Base-by-base conservation (phyloP, 163 green algal genomes). In the Scenedesmus sp. region DNA sequence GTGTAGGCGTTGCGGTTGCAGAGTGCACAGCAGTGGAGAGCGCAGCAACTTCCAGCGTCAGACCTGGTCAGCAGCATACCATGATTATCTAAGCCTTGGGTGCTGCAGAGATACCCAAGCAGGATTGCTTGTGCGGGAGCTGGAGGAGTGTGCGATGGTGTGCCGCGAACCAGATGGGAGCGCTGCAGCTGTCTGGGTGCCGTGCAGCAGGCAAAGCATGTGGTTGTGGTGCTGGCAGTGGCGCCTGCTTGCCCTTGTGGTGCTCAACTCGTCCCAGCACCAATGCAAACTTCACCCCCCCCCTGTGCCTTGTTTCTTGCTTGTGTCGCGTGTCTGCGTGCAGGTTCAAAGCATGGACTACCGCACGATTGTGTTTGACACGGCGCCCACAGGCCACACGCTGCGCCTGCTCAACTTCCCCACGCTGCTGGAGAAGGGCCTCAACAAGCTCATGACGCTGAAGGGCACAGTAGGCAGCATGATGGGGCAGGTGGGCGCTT, bases 41-140 rank as follows among this genome's bases (percentile, higher is more conserved):
- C n/a, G n/a, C n/a, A n/a, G n/a, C n/a, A n/a, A n/a, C n/a, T n/a
- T n/a, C 24, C 61, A 73, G 30, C 65, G 40, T 26, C 4, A 56
- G 12, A 56, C 49, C 95, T 99, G 24, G 97, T 96, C 0, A 93
- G 94, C 26, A 97, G 96, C 49, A 99, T 99, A 42, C 98, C 98
- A 22, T 97, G 98, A 99, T 99, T 80, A 97, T 99, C 76, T 98
- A 99, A 92, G 98, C 98, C 35, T 99, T 99, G 98, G 98, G 94
- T 93, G 99, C 99, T 93, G 98, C 97, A 9, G 98, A 99, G 37
- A 33, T 86, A 26, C 53, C 72, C 15, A 61, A 82, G 76, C 76
- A 87, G 56, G 18, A 42, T 4, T 42, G 35, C 37, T 24, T 7
- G 59, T 24, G 35, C 33, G 20, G 22, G 4, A 35, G 59, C 59